Conservation (phyloP, 2,329 filamentous ascomycete genomes). For the Huntiella decipiens region DNA sequence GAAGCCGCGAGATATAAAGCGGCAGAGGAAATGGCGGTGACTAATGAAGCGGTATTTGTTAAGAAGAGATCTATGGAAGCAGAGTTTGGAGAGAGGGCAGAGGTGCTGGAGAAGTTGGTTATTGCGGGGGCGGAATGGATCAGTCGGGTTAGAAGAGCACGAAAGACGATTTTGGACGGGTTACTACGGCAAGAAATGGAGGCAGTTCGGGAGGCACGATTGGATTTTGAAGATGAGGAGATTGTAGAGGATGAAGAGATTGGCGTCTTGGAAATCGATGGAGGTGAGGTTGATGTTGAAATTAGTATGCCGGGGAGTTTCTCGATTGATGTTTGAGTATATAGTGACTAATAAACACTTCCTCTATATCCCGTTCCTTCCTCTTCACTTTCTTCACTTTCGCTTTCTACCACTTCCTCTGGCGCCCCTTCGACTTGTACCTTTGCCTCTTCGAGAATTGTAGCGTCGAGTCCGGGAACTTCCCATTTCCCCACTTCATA, state of each 20-base stretch:
- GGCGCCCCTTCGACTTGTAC: slow-evolving; percentile 26
- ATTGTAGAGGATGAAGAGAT: slow-evolving; percentile 4
- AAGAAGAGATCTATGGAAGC: background rate
- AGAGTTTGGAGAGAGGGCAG: slow-evolving; percentile 8
- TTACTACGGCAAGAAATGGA: slow-evolving; percentile 1
- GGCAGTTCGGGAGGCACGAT: slow-evolving; percentile 3
- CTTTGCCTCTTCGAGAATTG: slow-evolving; percentile 32
- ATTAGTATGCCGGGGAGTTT: background rate
- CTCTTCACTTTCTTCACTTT: slow-evolving; percentile 27
- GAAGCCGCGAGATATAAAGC: slow-evolving; percentile 16
- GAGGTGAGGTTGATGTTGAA: background rate
- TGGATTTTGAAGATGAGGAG: slow-evolving; percentile 9
- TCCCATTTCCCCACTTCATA: slow-evolving; percentile 51
- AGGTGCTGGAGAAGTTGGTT: slow-evolving; percentile 9
- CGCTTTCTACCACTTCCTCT: slow-evolving; percentile 21
- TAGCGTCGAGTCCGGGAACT: slow-evolving; percentile 43
- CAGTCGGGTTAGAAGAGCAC: slow-evolving; percentile 3
- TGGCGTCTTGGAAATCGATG: background rate
- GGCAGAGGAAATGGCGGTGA: slow-evolving; percentile 17
- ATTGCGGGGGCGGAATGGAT: slow-evolving; percentile 9
- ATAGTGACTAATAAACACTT: background rate
- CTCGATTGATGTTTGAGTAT: background rate
- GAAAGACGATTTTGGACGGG: slow-evolving; percentile 1
- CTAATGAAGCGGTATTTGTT: background rate
- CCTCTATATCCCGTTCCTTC: background rate